These are phyloP conservation scores for Stropharia rugosoannulata DNA, from an alignment of 768 basidiomycete species.

Conservation along the genomic window DNA sequence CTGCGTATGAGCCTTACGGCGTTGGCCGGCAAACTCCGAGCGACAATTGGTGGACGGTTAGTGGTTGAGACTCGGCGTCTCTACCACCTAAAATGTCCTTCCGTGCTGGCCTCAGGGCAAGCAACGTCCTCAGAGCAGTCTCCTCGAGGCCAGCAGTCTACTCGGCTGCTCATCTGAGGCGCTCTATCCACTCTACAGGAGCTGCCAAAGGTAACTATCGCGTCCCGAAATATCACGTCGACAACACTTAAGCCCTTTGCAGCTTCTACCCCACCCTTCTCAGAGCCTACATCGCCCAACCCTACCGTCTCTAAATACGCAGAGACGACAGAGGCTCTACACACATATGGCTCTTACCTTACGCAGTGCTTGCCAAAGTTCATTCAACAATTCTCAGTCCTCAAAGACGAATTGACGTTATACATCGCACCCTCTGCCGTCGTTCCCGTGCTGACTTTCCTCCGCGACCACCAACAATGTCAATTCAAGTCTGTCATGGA, in stretches of 20 bases:
- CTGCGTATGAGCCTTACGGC: slow-evolving; percentile 5
- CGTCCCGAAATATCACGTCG: slow-evolving; percentile 12
- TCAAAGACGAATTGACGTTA: slow-evolving; percentile 92
- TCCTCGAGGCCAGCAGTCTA: slow-evolving; percentile 31
- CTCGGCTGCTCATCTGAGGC: slow-evolving; percentile 25
- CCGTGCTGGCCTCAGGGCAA: slow-evolving; percentile 40
- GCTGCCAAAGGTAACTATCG: slow-evolving; percentile 44
- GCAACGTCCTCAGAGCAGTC: slow-evolving; percentile 40
- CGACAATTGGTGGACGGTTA: slow-evolving; percentile 11
- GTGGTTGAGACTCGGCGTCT: slow-evolving; percentile 14
- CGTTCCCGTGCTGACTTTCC: slow-evolving; percentile 84
- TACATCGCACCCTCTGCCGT: slow-evolving; percentile 83
- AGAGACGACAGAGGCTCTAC: slow-evolving; percentile 74
- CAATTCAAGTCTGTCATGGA: slow-evolving; percentile 94
- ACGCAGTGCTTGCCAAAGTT: slow-evolving; percentile 93
- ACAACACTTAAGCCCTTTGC: slow-evolving; percentile 10
- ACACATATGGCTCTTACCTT: slow-evolving; percentile 92
- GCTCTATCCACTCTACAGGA: slow-evolving; percentile 48
- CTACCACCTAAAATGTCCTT: slow-evolving; percentile 31
- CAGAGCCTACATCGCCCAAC: slow-evolving; percentile 88
- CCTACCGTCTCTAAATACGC: slow-evolving; percentile 72
- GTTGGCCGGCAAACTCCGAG: slow-evolving; percentile 35
- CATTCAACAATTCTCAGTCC: slow-evolving; percentile 96
- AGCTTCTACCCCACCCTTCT: slow-evolving; percentile 80
- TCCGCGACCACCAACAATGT: slow-evolving; percentile 93